Conservation (phyloP, 352 stramenopile genomes). For the Pythium biforme region DNA sequence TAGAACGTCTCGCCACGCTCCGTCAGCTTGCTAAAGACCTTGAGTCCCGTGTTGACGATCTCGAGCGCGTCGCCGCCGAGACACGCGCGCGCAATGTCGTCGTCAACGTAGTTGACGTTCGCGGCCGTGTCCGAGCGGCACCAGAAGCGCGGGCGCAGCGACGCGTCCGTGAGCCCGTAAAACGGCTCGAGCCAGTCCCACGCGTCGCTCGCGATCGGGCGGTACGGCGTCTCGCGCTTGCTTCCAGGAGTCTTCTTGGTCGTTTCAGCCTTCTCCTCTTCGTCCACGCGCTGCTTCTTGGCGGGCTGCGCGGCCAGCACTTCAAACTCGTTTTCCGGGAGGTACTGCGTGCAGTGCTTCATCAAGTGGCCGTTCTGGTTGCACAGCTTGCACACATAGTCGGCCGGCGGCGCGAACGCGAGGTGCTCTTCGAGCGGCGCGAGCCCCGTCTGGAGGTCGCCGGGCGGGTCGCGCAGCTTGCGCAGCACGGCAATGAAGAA, state of each 20-base stretch:
- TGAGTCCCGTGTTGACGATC: conserved; percentile 92
- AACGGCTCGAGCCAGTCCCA: conserved; percentile 60
- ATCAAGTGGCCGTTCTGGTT: conserved; percentile 61
- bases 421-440: conserved; percentile 44
- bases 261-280: not conserved
- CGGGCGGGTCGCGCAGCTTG: conserved; percentile 72
- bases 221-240: conserved; percentile 74
- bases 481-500: conserved; percentile 98
- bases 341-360: conserved; percentile 65
- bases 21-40: conserved; percentile 84
- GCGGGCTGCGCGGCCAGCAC: conserved; percentile 4
- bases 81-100: conserved; percentile 59
- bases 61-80: conserved; percentile 71
- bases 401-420: conserved; percentile 37
- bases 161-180: conserved; percentile 58
- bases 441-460: conserved; percentile 52
- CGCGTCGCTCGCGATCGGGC: conserved; percentile 53
- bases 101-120: conserved; percentile 81
- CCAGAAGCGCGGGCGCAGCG: conserved; percentile 54
- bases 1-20: conserved; percentile 74
- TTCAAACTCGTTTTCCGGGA: conserved; percentile 47
- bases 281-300: conserved; percentile 49
- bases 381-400: conserved; percentile 83
- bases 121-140: conserved; percentile 72
- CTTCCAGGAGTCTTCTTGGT: too few species aligned